These are phyloP conservation scores for Didymella sp. DNA, from an alignment of 2,329 filamentous ascomycete species.

Conservation along the genomic window DNA sequence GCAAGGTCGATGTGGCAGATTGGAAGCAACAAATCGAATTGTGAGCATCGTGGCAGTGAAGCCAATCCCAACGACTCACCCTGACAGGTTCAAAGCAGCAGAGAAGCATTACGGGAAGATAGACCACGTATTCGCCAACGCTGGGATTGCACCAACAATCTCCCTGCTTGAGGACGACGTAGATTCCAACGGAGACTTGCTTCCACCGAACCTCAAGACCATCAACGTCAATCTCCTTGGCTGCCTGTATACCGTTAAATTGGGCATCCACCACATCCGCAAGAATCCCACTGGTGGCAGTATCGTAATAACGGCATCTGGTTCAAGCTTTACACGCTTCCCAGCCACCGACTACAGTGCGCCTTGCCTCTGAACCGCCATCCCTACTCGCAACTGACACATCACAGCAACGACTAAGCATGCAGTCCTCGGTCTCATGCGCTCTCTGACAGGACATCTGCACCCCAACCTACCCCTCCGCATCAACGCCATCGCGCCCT, in stretches of 20 bases:
- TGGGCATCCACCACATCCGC: constrained; percentile 39
- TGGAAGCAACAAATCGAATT: constrained; percentile 61
- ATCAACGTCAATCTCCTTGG: constrained; percentile 42
- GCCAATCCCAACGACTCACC: neutral
- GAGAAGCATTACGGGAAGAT: constrained; percentile 52
- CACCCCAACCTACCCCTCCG: constrained; percentile 38
- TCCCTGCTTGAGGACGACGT: constrained; percentile 39
- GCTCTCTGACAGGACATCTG: constrained; percentile 31
- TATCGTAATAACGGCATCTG: constrained; percentile 44
- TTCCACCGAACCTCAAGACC: constrained; percentile 35
- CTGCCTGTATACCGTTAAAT: constrained; percentile 40
- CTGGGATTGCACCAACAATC: constrained; percentile 32
- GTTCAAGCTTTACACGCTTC: constrained; percentile 37
- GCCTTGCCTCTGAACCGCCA: neutral
- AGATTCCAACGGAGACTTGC: constrained; percentile 39
- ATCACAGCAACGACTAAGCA: constrained; percentile 40
- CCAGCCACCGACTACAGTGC: constrained; percentile 42
- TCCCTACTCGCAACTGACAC: constrained; percentile 11
- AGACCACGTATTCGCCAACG: constrained; percentile 56
- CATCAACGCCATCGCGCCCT: constrained; percentile 44
- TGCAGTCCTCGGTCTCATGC: constrained; percentile 42
- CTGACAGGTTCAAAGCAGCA: constrained; percentile 55
- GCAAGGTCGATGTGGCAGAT: constrained; percentile 45
- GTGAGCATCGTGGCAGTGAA: neutral
- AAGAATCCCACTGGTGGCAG: constrained; percentile 37